Evolutionary conservation across 768 basidiomycete genomes (phyloP), one percentile per base, ranked within the genome.

Genomic region (Lactifluus echinatus): DNA sequence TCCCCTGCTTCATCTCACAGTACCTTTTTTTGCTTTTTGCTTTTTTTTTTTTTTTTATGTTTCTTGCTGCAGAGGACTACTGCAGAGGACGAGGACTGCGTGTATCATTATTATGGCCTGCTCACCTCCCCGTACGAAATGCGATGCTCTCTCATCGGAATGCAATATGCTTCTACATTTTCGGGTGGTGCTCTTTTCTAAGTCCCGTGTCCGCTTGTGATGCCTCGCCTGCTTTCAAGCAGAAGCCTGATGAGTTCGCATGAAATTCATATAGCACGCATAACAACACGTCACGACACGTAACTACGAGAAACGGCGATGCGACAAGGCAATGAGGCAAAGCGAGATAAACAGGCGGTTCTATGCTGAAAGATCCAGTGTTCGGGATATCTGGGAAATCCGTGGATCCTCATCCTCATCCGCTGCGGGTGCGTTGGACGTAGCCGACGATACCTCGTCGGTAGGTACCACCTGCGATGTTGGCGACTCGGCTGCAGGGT

Each of bases 331-430:
- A 29, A 42, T 23, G 47, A 39, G 42, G 19, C 24, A 4, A 29
- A 21, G 52, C 23, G 31, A 36, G 43, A n/a, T n/a, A 47, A 37
- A 10, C 31, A 5, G 15, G 42, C 4, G 42, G 44, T 34, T 44
- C 50, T 54, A 75, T 63, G 68, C 66, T 50, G 59, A 66, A 34
- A 67, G 56, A 57, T 65, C 66, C 40, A 66, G 62, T 34, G 61
- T 49, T 47, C 57, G 54, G 7, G 64, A n/a, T n/a, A n/a, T n/a
- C 28, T 8, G 56, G 56, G 66, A 61, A 48, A 60, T 55, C 34
- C 59, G 62, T 17, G 57, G 60, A 56, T 63, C 31, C 31, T 31
- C 56, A 56, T 63, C 31, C 31, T 31, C 56, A 57, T 64, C 57
- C 43, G 61, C 52, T 52, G 21, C 34, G 2, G 45, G 57, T 21